These are phyloP conservation scores for Rhododendron williamsianum DNA, from an alignment of 148 eudicot genomes.

Conservation along the genomic window DNA sequence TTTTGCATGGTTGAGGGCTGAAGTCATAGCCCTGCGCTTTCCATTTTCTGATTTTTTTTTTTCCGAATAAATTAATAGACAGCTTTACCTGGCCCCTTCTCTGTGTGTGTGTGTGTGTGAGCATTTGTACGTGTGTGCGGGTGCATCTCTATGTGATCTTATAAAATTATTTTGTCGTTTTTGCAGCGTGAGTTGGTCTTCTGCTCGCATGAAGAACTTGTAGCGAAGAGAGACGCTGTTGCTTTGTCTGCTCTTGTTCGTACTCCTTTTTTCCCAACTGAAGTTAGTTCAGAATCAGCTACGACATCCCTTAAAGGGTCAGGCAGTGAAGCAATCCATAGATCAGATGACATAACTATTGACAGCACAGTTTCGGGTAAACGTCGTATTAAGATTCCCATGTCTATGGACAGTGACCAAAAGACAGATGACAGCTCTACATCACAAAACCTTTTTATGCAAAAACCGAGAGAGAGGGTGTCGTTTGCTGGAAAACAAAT, in stretches of 20 bases:
- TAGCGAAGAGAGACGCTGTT: constrained; percentile 53
- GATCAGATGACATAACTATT: constrained; percentile 82
- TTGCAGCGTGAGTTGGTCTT: constrained; percentile 87
- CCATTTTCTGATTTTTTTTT: too few relatives aligned
- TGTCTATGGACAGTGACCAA: constrained; percentile 59
- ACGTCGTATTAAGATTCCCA: constrained; percentile 53
- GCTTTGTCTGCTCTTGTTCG: constrained; percentile 54
- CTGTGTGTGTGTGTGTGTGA: background rate
- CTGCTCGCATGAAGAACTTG: constrained; percentile 73
- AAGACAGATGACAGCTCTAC: constrained; percentile 84
- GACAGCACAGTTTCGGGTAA: constrained; percentile 76
- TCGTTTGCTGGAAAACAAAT: constrained; percentile 81
- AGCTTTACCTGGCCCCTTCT: background rate
- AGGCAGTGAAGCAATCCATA: constrained; percentile 70
- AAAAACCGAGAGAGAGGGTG: constrained; percentile 55
- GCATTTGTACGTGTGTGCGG: background rate
- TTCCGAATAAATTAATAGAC: background rate
- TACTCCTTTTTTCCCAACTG: constrained; percentile 55
- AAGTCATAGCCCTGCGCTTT: background rate
- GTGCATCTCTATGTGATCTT: background rate
- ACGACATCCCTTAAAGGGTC: constrained; percentile 83
- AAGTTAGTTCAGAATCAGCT: constrained; percentile 92
- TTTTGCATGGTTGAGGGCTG: background rate
- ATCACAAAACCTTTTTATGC: constrained; percentile 45
- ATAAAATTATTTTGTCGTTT: background rate